Evolutionary conservation across 2,329 filamentous ascomycete species (phyloP), one percentile per base, ranked within the genome.

Genomic region (Ophiocordyceps robertsii): DNA sequence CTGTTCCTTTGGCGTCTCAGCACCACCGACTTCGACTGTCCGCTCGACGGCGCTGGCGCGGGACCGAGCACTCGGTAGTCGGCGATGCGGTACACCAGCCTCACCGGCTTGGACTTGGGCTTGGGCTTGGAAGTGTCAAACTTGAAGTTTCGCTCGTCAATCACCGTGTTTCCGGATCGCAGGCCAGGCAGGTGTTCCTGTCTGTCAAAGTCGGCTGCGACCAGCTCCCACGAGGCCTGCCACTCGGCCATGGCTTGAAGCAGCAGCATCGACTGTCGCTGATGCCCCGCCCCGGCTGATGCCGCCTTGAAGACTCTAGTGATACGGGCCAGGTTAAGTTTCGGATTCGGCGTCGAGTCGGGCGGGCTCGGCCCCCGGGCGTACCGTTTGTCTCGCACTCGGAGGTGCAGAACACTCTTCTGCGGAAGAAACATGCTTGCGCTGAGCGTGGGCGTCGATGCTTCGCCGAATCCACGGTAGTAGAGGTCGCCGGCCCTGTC

Each of bases 401-500:
- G 56, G 48, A 73, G 70, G 51, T 63, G 73, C 65, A 70, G 70
- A 33, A 74, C 62, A 45, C 66, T 65, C 43, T 62, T 63, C 44
- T 67, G 68, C 4, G 70, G 67, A 6, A 72, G 53, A 44, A 77
- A 71, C 58, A 76, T 66, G 46, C 64, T 70, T 40, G 73, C 67
- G 38, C 68, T 72, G 21, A 75, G 57, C n/a, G 70, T 74, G 47
- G 73, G 70, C 11, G 75, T 61, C 12, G 69, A 66, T 14, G 70
- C 65, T 43, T 72, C 68, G 14, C 63, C 64, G 44, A 67, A 64
- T 11, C 65, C 58, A 48, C 66, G 62, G 44, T 69, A 67, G 48
- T 67, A 68, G 48, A 72, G 69, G 8, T 67, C 66, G 7, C 69
- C 71, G 2, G 61, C 52, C 37, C 54, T 58, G 47, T 75, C 72